Base-by-base conservation (phyloP, 176 grass and related monocot genomes). In the Musa troglodytarum region DNA sequence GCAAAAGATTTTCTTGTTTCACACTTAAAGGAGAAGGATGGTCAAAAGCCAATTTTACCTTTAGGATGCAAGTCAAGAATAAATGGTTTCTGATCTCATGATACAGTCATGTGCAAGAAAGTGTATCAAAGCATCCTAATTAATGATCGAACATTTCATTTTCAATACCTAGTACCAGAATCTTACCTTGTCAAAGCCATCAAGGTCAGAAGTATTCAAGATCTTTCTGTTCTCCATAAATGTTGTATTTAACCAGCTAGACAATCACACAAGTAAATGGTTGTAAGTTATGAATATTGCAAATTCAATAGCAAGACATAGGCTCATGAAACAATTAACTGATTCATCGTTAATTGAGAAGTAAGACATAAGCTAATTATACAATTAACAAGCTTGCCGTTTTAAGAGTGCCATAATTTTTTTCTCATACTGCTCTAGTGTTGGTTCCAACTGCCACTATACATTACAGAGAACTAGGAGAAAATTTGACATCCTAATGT, bases 211-310 rank as follows among this genome's bases (percentile, higher is more conserved):
- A 73, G 95, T 84, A 77, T 79, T 92, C 84, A 99, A 80, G 25
- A 81, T 87, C 82, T 86, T 82, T 64, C 95, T 94, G 59, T 99
- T 99, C 79, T 99, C 91, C 84, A 86, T 92, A 86, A 99, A 89
- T 79, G 90, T 94, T 83, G 95, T 99, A 82, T 99, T 99, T 82
- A 99, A 81, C 90, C 95, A 99, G 76, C 95, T 99, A 86, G 61
- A 58, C 80, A 63, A 77, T 52, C 10, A 79, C 20, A n/a, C 50
- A 49, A 29, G 43, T 43, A 24, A 67, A 77, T 63, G 59, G 67
- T n/a, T 74, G 23, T 64, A 16, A 61, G 63, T 49, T 8, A 22
- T 9, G 20, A 2, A 49, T 5, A 29, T 50, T 11, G 11, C 0
- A 7, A 49, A 43, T 29, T 23, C 34, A 21, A 11, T 17, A 12